Base-by-base conservation (phyloP, 2,329 filamentous ascomycete genomes). In the Fusarium sterilihyphosum region DNA sequence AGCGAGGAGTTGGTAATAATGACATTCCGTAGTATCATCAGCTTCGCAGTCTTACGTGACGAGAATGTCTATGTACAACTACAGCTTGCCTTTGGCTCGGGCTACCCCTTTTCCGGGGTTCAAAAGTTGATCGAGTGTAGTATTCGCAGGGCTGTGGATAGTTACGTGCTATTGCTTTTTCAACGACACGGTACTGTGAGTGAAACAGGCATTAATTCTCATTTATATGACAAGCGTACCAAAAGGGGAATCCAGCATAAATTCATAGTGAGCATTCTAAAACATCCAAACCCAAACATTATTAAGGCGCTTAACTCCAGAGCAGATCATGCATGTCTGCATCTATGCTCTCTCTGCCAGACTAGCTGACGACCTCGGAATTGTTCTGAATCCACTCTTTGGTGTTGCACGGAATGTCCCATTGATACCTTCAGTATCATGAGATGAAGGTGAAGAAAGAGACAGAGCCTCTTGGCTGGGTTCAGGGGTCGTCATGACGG, bases 41-140 rank as follows among this genome's bases (percentile, higher is more conserved):
- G 76, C 54, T 76, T 77, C 12, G 76, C 74, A 44, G 80, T 79
- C 35, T 43, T 82, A 22, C 76, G 77, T 2, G 79, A 66, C 11
- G 78, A 80, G n/a, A 80, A 82, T 61, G 77, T 77, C 11, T 73
- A 78, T 9, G 77, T 81, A 17, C 77, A 81, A 76, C 74, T 82
- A 1, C 81, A 82, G 70, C 78, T 82, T 13, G 77, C 80, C 6
- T 67, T 82, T 24, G 75, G 75, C 38, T 73, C 80, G 16, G 78
- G 80, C 5, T 76, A 80, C 41, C 67, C 46, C 41, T 61, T 83
- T 10, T 76, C 80, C 9, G 63, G 76, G 61, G 79, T 81, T 29
- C 75, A 78, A 3, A 74, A 78, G 16, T 54, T 81, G 46, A 81
- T 82, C 29, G 78, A 82, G 61, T 66, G 67, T 16, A 65, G 65